These are phyloP conservation scores for Triangularia setosa DNA, from an alignment of 2,329 filamentous ascomycete genomes.

Conservation along the genomic window DNA sequence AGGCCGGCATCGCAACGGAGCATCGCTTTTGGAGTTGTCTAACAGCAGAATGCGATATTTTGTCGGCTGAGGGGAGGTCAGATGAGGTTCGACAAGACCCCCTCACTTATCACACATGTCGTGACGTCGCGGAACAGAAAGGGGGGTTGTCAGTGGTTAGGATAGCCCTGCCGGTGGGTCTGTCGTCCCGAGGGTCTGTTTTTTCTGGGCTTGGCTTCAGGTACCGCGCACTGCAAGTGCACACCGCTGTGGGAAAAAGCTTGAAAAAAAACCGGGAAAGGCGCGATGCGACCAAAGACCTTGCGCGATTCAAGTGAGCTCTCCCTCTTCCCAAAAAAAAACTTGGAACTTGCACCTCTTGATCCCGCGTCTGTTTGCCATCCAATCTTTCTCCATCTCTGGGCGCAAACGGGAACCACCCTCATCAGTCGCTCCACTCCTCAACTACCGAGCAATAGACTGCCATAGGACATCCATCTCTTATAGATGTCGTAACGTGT, in stretches of 20 bases:
- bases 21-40: neutral
- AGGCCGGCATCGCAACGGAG: neutral
- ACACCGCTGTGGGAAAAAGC: constrained; percentile 1
- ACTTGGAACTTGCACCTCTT: constrained; percentile 9
- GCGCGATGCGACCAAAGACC: neutral
- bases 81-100: neutral
- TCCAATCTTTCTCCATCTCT: neutral
- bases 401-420: neutral
- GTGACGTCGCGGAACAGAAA: neutral
- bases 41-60: neutral
- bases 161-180: neutral
- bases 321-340: constrained; percentile 1
- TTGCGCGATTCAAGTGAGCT: neutral
- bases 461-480: neutral
- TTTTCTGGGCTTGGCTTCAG: neutral
- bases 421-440: neutral
- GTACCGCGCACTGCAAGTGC: neutral
- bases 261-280: neutral
- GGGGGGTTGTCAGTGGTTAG: neutral
- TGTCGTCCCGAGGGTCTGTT: neutral
- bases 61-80: neutral
- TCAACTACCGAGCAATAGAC: neutral
- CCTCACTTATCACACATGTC: neutral
- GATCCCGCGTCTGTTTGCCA: neutral
- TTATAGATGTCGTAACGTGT: neutral